phyloP scores from a whole-genome alignment of 2,329 filamentous ascomycete species.

The Ilyonectria robusta region DNA sequence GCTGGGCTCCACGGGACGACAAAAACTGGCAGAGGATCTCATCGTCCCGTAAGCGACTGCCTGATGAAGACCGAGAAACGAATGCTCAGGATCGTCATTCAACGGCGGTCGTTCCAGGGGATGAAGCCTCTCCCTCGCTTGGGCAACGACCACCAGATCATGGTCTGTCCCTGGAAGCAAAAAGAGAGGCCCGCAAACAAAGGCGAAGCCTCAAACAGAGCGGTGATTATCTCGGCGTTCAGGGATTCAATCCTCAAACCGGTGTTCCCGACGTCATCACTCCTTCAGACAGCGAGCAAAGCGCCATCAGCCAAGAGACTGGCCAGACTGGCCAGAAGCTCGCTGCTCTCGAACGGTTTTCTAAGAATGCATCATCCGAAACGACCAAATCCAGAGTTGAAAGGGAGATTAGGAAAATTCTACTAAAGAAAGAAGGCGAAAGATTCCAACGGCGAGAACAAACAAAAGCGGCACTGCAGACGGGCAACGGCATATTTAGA shows the following conservation, averaged over 20 bases:
- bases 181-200: slow-evolving; percentile 50
- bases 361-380: slow-evolving; percentile 53
- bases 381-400: slow-evolving; percentile 63
- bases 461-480: slow-evolving; percentile 55
- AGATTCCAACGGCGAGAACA: slow-evolving; percentile 61
- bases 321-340: slow-evolving; percentile 53
- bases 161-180: slow-evolving; percentile 47
- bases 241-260: slow-evolving; percentile 71
- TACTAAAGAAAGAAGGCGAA: slow-evolving; percentile 51
- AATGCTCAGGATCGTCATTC: not conserved
- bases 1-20: slow-evolving; percentile 33
- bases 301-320: slow-evolving; percentile 50
- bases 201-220: slow-evolving; percentile 66
- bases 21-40: slow-evolving; percentile 20
- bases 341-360: slow-evolving; percentile 49
- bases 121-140: not conserved
- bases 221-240: slow-evolving; percentile 72
- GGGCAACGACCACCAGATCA: not conserved
- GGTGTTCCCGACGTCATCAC: slow-evolving; percentile 67
- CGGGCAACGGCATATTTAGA: slow-evolving; percentile 50
- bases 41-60: slow-evolving; percentile 3
- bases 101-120: not conserved
- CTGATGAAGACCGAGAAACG: not conserved
- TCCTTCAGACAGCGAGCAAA: slow-evolving; percentile 63
- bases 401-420: slow-evolving; percentile 55